Evolutionary conservation across 306 rosid species (phyloP).

Genomic region (Astragalus glycyphyllos): DNA sequence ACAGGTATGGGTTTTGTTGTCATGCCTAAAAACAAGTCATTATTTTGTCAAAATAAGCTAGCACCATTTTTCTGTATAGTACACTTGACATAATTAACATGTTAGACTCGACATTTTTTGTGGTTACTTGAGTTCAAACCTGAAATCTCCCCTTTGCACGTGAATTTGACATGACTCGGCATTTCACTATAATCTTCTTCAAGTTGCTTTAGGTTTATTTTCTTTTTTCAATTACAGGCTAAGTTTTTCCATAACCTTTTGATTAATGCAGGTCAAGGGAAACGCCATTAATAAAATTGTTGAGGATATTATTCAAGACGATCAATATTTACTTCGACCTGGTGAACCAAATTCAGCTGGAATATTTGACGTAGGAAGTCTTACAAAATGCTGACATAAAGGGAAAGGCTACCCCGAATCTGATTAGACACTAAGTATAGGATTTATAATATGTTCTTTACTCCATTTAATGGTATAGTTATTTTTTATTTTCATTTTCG

Average conservation of each 20-base stretch:
- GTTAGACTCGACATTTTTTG: too few relatives aligned
- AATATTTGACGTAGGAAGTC: not conserved
- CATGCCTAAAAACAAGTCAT: not conserved
- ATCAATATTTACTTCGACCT: constrained; percentile 17
- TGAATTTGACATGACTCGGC: not conserved
- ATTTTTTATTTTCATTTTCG: too few relatives aligned
- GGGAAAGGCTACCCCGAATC: not conserved
- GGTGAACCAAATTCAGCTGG: constrained; percentile 16
- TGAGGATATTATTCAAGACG: constrained; percentile 48
- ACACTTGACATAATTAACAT: too few relatives aligned
- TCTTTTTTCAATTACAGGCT: not conserved
- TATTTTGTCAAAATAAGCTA: constrained; percentile 8
- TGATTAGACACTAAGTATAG: constrained; percentile 9
- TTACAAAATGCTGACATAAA: constrained; percentile 2
- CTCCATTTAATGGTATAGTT: not conserved
- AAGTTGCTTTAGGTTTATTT: not conserved
- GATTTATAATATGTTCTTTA: not conserved
- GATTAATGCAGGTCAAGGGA: constrained; percentile 58
- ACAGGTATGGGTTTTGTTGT: too few relatives aligned
- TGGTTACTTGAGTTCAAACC: too few relatives aligned
- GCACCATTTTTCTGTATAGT: not conserved
- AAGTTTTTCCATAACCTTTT: constrained; percentile 24
- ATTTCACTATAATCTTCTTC: not conserved
- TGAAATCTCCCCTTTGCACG: too few relatives aligned
- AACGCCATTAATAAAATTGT: constrained; percentile 56